phyloP scores from a whole-genome alignment of 495 filamentous ascomycete species.

The Jackrogersella minutella region DNA sequence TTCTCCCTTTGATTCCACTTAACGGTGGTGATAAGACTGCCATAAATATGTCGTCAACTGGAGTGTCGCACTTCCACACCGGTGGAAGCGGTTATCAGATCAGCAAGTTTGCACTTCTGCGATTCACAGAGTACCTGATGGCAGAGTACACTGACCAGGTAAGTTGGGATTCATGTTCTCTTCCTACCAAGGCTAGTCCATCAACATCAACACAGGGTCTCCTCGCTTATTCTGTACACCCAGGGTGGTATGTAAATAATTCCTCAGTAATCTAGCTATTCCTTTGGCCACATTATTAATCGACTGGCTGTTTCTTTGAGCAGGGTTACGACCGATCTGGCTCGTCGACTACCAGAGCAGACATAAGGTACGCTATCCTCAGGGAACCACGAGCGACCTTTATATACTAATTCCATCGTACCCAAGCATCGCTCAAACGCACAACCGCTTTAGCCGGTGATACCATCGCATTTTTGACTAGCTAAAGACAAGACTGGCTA shows the following conservation, averaged over 20 bases:
- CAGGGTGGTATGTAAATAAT: conserved; percentile 50
- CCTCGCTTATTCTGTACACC: conserved; percentile 56
- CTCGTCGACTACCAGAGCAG: conserved; percentile 17
- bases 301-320: background rate
- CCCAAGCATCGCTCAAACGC: conserved; percentile 42
- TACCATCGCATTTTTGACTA: conserved; percentile 57
- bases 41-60: conserved; percentile 55
- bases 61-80: conserved; percentile 44
- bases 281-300: background rate
- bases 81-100: conserved; percentile 53
- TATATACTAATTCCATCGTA: background rate
- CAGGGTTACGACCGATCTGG: conserved; percentile 29
- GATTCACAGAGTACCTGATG: conserved; percentile 56
- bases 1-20: conserved; percentile 55
- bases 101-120: conserved; percentile 56
- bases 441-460: conserved; percentile 54
- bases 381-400: no score
- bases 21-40: conserved; percentile 58
- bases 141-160: conserved; percentile 51
- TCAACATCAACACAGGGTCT: conserved; percentile 46
- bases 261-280: background rate
- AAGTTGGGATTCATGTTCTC: background rate
- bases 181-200: background rate
- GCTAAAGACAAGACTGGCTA: conserved; percentile 57
- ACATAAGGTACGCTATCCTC: conserved; percentile 21